Evolutionary conservation across 768 basidiomycete genomes (phyloP).

Genomic region (Xerocomus potaroensis): DNA sequence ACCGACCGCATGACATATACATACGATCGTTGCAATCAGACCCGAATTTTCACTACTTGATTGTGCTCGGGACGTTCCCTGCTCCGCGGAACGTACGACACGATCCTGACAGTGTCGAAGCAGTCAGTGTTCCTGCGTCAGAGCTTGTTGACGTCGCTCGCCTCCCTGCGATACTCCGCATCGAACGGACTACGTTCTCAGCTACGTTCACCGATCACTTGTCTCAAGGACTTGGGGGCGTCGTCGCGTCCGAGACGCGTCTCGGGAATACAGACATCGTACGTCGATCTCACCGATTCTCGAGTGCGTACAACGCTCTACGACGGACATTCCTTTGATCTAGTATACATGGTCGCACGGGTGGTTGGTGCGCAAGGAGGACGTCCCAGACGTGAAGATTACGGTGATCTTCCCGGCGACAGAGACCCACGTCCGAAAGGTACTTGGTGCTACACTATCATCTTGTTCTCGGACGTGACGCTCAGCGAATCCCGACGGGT

Average conservation of each 20-base stretch:
- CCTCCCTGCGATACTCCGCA: conserved; percentile 62
- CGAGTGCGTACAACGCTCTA: neutral
- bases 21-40: conserved; percentile 35
- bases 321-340: neutral
- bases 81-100: conserved; percentile 5
- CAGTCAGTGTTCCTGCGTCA: conserved; percentile 2
- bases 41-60: conserved; percentile 54
- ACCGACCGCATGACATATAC: no score
- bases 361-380: conserved; percentile 47
- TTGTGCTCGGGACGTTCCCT: conserved; percentile 64
- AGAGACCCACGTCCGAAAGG: conserved; percentile 81
- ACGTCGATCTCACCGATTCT: conserved; percentile 17
- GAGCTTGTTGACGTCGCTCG: conserved; percentile 15
- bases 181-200: conserved; percentile 74
- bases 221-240: conserved; percentile 26
- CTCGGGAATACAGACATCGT: conserved; percentile 70
- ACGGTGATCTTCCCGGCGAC: conserved; percentile 87
- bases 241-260: conserved; percentile 41
- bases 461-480: neutral
- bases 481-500: no score
- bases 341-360: conserved; percentile 83
- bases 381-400: conserved; percentile 69
- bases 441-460: neutral
- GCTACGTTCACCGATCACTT: conserved; percentile 32
- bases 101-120: conserved; percentile 8